Evolutionary conservation across 352 stramenopile species (phyloP).

Genomic region (Phytophthora ramorum): DNA sequence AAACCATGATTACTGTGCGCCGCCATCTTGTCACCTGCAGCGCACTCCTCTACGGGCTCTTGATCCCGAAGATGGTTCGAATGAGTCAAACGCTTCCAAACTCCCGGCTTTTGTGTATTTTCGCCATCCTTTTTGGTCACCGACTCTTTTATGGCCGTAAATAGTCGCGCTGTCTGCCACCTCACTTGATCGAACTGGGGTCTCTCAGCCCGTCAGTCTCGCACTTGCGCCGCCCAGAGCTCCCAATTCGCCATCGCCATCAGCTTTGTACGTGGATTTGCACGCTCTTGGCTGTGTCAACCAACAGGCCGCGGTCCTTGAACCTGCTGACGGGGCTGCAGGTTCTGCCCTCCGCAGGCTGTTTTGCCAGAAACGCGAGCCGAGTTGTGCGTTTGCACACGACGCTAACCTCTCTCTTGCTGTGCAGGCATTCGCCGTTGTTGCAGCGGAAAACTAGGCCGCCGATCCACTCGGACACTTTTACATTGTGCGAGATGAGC

Average conservation of each 20-base stretch:
- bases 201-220: slow-evolving; percentile 12
- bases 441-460: neutral
- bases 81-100: slow-evolving; percentile 12
- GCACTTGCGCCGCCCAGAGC: slow-evolving; percentile 5
- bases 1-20: neutral
- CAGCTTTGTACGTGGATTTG: slow-evolving; percentile 30
- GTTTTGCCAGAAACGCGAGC: slow-evolving; percentile 23
- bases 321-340: slow-evolving; percentile 27
- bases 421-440: slow-evolving; percentile 6
- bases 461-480: slow-evolving; percentile 23
- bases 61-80: neutral
- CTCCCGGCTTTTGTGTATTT: slow-evolving; percentile 20
- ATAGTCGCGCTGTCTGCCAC: slow-evolving; percentile 3
- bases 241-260: slow-evolving; percentile 19
- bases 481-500: slow-evolving; percentile 37
- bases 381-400: slow-evolving; percentile 24
- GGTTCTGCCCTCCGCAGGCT: slow-evolving; percentile 18
- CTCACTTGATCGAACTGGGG: slow-evolving; percentile 5
- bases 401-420: neutral
- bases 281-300: slow-evolving; percentile 1
- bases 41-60: slow-evolving; percentile 1
- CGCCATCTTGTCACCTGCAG: neutral
- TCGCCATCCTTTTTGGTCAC: neutral
- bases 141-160: slow-evolving; percentile 29
- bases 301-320: slow-evolving; percentile 13